Conservation (phyloP, 169 alveolate genomes). For the Plasmodium malariae region DNA sequence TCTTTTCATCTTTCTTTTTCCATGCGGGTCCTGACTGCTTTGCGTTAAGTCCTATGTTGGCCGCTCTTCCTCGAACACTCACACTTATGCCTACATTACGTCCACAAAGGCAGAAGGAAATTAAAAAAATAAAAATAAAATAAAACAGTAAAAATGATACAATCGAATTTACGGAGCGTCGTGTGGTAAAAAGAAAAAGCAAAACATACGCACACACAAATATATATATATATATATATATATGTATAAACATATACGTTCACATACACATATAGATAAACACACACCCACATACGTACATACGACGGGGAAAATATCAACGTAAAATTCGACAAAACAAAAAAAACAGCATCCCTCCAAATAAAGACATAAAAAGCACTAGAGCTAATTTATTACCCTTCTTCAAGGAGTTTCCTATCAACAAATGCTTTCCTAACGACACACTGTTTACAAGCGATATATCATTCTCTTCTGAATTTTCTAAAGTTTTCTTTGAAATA, state of each 20-base stretch:
- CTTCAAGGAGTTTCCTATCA: slow-evolving; percentile 47
- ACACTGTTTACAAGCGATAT: slow-evolving; percentile 42
- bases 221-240: background rate
- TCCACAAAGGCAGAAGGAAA: background rate
- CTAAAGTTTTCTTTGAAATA: slow-evolving; percentile 19
- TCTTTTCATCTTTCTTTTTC: slow-evolving; percentile 52
- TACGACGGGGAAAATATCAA: no score
- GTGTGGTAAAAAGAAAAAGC: background rate
- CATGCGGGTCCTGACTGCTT: slow-evolving; percentile 72
- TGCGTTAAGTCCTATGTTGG: slow-evolving; percentile 26
- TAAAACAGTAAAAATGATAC: background rate
- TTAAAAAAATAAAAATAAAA: background rate
- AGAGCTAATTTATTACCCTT: slow-evolving; percentile 8
- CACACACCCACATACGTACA: background rate
- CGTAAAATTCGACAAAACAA: no score
- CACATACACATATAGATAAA: background rate
- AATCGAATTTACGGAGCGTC: background rate
- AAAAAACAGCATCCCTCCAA: no score
- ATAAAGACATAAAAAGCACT: background rate
- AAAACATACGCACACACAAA: background rate
- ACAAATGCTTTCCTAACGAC: slow-evolving; percentile 66
- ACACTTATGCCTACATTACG: slow-evolving; percentile 38
- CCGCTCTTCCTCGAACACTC: slow-evolving; percentile 71
- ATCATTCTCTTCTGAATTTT: slow-evolving; percentile 48
- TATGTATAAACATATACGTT: background rate